Conservation (phyloP, 2,329 filamentous ascomycete species). For the Beauveria medogensis region DNA sequence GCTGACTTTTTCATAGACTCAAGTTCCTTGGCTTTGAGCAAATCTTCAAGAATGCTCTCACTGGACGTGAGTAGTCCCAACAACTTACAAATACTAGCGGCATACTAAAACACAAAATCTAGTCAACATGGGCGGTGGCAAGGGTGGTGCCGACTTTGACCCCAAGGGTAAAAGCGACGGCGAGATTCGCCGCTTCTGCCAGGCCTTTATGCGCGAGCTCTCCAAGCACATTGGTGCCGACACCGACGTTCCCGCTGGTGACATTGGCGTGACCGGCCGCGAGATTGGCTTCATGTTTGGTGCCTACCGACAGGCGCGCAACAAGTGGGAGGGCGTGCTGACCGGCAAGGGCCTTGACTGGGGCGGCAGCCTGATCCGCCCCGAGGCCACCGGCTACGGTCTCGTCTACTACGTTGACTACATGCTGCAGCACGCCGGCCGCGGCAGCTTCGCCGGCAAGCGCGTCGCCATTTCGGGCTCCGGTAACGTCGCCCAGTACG, state of each 20-base stretch:
- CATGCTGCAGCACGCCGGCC: slow-evolving; percentile 89
- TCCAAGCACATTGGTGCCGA: slow-evolving; percentile 93
- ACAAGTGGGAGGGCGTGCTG: slow-evolving; percentile 91
- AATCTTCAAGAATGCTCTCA: slow-evolving; percentile 99
- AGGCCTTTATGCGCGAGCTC: slow-evolving; percentile 91
- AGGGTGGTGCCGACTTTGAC: slow-evolving; percentile 97
- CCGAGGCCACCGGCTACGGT: slow-evolving; percentile 94
- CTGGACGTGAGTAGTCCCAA: slow-evolving; percentile 61
- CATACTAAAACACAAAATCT: slow-evolving; percentile 13
- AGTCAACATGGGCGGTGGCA: slow-evolving; percentile 81
- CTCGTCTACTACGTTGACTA: slow-evolving; percentile 93
- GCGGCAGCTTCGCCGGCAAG: slow-evolving; percentile 83
- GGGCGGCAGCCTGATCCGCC: slow-evolving; percentile 90
- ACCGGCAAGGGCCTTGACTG: slow-evolving; percentile 91
- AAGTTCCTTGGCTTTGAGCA: slow-evolving; percentile 99
- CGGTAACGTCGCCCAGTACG: slow-evolving; percentile 96
- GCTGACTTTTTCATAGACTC: slow-evolving; percentile 44
- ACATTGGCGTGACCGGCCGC: slow-evolving; percentile 86
- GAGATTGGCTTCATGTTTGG: slow-evolving; percentile 96
- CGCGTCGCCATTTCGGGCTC: slow-evolving; percentile 92
- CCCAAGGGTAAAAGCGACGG: slow-evolving; percentile 97
- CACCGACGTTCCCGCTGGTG: slow-evolving; percentile 92
- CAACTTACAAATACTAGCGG: background rate
- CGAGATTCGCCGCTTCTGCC: slow-evolving; percentile 97
- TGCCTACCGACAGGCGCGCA: slow-evolving; percentile 79